Evolutionary conservation across 768 basidiomycete species (phyloP).

Genomic region (Melanogaster broomeanus): DNA sequence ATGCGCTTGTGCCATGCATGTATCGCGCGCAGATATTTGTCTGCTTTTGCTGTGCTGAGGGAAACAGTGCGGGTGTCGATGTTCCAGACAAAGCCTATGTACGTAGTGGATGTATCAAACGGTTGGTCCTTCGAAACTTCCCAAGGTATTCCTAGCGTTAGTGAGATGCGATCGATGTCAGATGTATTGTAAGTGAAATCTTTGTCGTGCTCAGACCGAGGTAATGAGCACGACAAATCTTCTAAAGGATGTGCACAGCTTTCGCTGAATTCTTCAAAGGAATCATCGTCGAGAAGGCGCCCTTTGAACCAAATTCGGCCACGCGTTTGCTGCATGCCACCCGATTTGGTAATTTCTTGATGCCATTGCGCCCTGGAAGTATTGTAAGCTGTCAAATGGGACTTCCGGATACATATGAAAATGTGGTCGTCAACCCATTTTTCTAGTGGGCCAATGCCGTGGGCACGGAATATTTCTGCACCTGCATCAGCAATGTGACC

Average conservation of each 20-base stretch:
- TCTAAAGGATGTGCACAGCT: conserved; percentile 20
- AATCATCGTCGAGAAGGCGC: conserved; percentile 6
- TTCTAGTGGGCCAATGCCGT: conserved; percentile 5
- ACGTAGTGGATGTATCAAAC: conserved; percentile 23
- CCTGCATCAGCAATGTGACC: conserved; percentile 5
- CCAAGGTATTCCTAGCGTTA: conserved; percentile 33
- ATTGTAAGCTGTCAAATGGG: not conserved
- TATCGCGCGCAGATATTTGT: conserved; percentile 32
- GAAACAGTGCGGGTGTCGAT: conserved; percentile 21
- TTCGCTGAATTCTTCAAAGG: conserved; percentile 35
- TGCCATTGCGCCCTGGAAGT: not conserved
- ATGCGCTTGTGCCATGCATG: conserved; percentile 19
- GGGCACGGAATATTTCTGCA: not conserved
- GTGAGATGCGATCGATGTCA: conserved; percentile 40
- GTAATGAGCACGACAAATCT: too few relatives aligned
- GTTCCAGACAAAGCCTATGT: conserved; percentile 38
- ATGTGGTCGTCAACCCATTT: too few relatives aligned
- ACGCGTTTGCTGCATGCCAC: not conserved
- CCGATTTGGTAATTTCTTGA: not conserved
- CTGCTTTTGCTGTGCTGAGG: conserved; percentile 22
- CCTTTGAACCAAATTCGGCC: conserved; percentile 32
- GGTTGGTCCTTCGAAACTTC: too few relatives aligned
- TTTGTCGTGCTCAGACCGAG: too few relatives aligned
- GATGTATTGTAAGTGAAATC: too few relatives aligned
- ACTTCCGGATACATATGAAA: conserved; percentile 9